These are phyloP conservation scores for Scutellaria galericulata DNA, from an alignment of 257 asterid genomes.

Conservation along the genomic window DNA sequence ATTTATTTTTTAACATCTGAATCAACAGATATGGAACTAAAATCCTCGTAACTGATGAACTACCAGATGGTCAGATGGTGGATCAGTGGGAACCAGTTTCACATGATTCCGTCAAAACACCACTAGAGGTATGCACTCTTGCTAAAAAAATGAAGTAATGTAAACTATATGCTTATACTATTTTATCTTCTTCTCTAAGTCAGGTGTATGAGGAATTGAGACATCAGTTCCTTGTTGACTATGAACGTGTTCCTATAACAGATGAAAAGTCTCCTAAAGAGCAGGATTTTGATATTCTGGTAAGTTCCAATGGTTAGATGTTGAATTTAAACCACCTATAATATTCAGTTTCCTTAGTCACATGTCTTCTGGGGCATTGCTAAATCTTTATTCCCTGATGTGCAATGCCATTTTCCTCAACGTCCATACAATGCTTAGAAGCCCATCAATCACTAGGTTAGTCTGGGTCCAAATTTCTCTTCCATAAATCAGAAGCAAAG, in stretches of 20 bases:
- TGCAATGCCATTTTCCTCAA: constrained; percentile 10
- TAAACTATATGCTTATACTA: constrained; percentile 35
- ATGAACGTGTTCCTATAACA: constrained; percentile 93
- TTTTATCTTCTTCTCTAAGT: constrained; percentile 43
- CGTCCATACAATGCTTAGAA: constrained; percentile 14
- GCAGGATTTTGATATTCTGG: constrained; percentile 94
- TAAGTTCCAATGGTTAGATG: constrained; percentile 46
- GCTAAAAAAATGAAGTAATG: constrained; percentile 25
- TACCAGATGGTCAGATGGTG: constrained; percentile 99
- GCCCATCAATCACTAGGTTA: not conserved
- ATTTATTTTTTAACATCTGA: constrained; percentile 42
- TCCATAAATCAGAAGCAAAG: constrained; percentile 18
- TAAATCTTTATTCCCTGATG: constrained; percentile 7
- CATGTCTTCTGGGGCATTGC: constrained; percentile 7
- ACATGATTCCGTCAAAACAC: constrained; percentile 82
- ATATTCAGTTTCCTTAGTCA: constrained; percentile 8
- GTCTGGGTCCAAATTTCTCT: not conserved
- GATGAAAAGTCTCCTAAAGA: constrained; percentile 98
- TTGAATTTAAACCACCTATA: constrained; percentile 24
- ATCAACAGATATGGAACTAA: constrained; percentile 89
- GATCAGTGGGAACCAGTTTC: constrained; percentile 99
- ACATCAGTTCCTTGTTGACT: constrained; percentile 81
- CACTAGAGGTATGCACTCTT: constrained; percentile 70
- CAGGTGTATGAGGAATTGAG: constrained; percentile 91
- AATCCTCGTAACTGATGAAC: constrained; percentile 97